Evolutionary conservation across 179 eudicot genomes (phyloP).

Genomic region (Spinacia oleracea): DNA sequence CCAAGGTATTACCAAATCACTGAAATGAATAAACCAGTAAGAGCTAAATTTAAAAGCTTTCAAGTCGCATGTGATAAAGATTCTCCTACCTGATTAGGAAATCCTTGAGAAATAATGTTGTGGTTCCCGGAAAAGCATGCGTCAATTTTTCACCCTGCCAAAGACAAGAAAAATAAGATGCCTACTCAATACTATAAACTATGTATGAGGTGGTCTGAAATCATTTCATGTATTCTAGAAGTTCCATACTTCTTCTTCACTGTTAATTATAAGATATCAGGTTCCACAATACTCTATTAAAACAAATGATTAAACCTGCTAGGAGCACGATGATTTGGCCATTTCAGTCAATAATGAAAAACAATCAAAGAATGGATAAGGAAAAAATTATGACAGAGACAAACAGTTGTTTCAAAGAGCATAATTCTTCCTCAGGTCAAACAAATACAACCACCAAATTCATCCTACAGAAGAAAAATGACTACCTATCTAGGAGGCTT

Average conservation of each 20-base stretch:
- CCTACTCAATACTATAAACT: slow-evolving; percentile 4
- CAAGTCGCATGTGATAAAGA: slow-evolving; percentile 4
- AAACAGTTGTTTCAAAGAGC: neutral
- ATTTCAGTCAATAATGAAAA: neutral
- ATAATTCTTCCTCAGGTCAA: neutral
- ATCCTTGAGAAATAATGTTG: neutral
- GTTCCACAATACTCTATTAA: neutral
- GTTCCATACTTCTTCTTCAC: neutral
- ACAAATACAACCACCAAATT: neutral
- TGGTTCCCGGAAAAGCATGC: neutral
- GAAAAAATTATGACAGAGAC: neutral
- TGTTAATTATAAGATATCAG: neutral
- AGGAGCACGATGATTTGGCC: neutral
- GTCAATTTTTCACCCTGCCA: slow-evolving; percentile 2
- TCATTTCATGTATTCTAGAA: neutral
- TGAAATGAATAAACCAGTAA: neutral
- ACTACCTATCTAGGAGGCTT: slow-evolving; percentile 21
- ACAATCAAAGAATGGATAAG: neutral
- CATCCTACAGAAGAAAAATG: neutral
- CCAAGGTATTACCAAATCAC: neutral
- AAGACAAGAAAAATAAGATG: neutral
- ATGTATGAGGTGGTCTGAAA: neutral
- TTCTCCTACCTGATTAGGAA: slow-evolving; percentile 1
- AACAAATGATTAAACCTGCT: neutral
- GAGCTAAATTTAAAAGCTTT: neutral